Base-by-base conservation (phyloP, 2,329 filamentous ascomycete species). In the Kalmusia sp. region DNA sequence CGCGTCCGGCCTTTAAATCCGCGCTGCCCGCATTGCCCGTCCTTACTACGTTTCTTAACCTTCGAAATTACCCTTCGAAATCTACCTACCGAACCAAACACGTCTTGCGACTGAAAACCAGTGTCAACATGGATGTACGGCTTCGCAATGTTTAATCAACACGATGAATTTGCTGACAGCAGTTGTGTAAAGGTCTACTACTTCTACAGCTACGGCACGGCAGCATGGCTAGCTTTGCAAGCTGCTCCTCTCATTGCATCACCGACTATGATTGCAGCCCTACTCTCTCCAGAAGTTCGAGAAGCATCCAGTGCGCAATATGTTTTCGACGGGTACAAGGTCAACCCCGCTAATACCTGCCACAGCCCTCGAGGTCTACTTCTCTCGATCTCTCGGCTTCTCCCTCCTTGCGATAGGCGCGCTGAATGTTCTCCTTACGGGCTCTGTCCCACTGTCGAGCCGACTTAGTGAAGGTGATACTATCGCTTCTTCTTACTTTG, bases 331-430 rank as follows among this genome's bases (percentile, higher is more conserved):
- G 15, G n/a, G 14, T 28, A n/a, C n/a, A 8, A 17, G 7, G n/a
- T 6, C 2, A 19, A 12, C 21, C 30, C 33, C 40, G 24, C 45
- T 53, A 12, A 53, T 25, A n/a, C n/a, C 8, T 22, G 12, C 4
- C 9, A n/a, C 34, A 85, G 86, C 76, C 21, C 79, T 91, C 27
- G 89, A 92, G 73, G 76, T 84, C 51, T 93, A 93, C 80, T 87
- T 93, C 71, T 86, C 86, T 46, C 88, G 90, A 35, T 85, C 82
- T 24, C 81, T 92, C 1, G 90, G 88, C 58, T 78, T 93, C 51
- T 78, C 86, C 25, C 81, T 92, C 38, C 77, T 92, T 19, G 77
- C 85, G 8, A 76, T 93, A 24, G 86, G 85, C 27, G 67, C 87
- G 6, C 74, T 89, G 11, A 81, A 82, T n/a, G 75, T 92, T 31